Percentiles rank a stretch among this genome's conserved stretches.
phyloP scores from a whole-genome alignment of 129 eudicot species.

The Ambrosia artemisiifolia region DNA sequence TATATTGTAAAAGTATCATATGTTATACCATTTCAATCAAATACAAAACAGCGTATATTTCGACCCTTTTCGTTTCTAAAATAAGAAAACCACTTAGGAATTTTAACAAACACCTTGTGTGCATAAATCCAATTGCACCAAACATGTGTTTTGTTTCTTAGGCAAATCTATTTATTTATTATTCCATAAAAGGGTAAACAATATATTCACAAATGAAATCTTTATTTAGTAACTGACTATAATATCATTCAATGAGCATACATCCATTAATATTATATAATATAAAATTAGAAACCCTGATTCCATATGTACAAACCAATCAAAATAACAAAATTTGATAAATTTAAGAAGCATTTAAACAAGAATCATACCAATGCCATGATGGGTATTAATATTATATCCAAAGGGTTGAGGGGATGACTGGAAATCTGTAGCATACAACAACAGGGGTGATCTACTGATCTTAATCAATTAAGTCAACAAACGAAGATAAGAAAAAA shows the following conservation, averaged over 20 bases:
- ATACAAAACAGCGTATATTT: background rate
- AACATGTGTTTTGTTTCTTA: background rate
- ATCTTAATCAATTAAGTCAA: no score
- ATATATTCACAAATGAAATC: background rate
- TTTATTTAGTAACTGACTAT: conserved; percentile 7
- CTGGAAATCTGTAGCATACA: conserved; percentile 33
- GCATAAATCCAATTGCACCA: conserved; percentile 23
- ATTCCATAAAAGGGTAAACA: conserved; percentile 3
- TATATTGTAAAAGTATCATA: background rate
- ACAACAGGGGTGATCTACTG: no score
- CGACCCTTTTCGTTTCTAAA: background rate
- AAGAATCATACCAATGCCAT: conserved; percentile 46
- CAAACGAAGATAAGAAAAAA: conserved; percentile 16
- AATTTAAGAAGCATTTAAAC: no score
- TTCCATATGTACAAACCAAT: background rate
- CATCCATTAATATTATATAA: no score
- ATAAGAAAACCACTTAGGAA: conserved; percentile 15
- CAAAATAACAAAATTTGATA: no score
- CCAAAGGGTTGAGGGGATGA: conserved; percentile 30
- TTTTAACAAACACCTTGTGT: conserved; percentile 27
- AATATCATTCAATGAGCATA: background rate
- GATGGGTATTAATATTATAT: conserved; percentile 1
- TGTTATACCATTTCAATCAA: background rate
- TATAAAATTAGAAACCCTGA: background rate
- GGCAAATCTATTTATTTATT: background rate